Percentiles rank a stretch among this genome's conserved stretches.
These are phyloP conservation scores for Pythium monospermum DNA, from an alignment of 352 stramenopile genomes.

Conservation along the genomic window DNA sequence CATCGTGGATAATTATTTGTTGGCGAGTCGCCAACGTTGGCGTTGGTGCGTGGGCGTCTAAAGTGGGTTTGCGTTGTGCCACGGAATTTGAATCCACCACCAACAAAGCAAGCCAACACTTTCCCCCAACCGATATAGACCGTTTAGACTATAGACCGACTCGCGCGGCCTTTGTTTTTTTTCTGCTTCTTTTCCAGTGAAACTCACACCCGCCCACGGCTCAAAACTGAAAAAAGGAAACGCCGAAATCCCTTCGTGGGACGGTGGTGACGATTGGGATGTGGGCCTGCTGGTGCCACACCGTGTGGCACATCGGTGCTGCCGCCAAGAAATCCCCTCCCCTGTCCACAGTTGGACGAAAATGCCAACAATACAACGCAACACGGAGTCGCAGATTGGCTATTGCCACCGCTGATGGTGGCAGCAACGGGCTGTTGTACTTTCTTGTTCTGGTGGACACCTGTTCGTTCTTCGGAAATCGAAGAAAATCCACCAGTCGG, in stretches of 20 bases:
- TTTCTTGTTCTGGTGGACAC: too few species aligned
- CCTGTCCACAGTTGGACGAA: conserved; percentile 2
- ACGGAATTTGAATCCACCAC: too few species aligned
- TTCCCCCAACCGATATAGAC: background rate
- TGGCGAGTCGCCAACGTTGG: conserved; percentile 1
- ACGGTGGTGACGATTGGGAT: conserved; percentile 6
- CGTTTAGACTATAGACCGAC: too few species aligned
- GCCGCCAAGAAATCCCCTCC: background rate
- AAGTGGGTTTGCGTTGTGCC: conserved; percentile 1
- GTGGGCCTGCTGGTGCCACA: too few species aligned
- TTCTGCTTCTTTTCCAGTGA: background rate
- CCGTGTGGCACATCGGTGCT: too few species aligned
- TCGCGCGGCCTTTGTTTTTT: background rate
- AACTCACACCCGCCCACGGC: too few species aligned
- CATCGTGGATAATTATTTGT: too few species aligned
- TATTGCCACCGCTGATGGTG: too few species aligned
- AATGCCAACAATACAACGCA: too few species aligned
- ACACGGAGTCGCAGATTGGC: too few species aligned
- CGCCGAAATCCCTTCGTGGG: background rate
- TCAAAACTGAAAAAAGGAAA: background rate
- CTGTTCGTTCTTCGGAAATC: conserved; percentile 19
- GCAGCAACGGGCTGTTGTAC: too few species aligned
- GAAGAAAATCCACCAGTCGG: conserved; percentile 11
- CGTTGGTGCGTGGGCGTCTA: background rate
- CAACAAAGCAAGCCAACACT: background rate